Conservation (phyloP, 345 rosid species). For the Eucalyptus pauciflora region DNA sequence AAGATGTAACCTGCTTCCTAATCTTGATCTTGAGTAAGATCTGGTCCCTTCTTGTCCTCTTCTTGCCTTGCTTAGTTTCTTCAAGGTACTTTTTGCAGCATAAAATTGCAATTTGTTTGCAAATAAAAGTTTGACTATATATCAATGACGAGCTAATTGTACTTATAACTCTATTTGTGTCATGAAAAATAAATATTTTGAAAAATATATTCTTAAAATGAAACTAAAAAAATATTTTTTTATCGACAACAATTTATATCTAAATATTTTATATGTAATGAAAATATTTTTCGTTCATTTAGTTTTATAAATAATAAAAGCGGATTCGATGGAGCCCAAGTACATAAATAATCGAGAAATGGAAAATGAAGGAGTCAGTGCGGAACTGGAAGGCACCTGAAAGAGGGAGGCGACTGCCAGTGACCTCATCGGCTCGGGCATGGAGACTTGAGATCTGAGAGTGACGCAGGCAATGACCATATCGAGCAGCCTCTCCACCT, state of each 20-base stretch:
- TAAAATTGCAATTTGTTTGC: background rate
- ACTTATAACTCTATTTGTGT: no score
- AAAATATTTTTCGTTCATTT: no score
- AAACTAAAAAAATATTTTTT: no score
- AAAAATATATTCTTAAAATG: no score
- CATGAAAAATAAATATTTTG: no score
- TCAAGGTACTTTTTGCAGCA: background rate
- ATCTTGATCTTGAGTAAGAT: no score
- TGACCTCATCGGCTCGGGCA: background rate
- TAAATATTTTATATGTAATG: no score
- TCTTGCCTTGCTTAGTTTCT: background rate
- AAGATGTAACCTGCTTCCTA: no score
- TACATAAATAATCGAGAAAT: background rate
- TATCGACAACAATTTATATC: no score
- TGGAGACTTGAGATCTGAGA: background rate
- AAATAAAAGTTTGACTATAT: background rate
- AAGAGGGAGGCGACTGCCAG: background rate
- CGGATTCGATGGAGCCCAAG: background rate
- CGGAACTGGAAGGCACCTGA: background rate
- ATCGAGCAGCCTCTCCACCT: background rate
- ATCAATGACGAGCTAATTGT: background rate
- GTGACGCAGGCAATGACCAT: background rate
- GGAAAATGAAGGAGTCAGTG: background rate
- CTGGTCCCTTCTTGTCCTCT: no score
- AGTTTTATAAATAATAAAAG: no score